Base-by-base conservation (phyloP, 768 basidiomycete species). In the Clavulina sp. region DNA sequence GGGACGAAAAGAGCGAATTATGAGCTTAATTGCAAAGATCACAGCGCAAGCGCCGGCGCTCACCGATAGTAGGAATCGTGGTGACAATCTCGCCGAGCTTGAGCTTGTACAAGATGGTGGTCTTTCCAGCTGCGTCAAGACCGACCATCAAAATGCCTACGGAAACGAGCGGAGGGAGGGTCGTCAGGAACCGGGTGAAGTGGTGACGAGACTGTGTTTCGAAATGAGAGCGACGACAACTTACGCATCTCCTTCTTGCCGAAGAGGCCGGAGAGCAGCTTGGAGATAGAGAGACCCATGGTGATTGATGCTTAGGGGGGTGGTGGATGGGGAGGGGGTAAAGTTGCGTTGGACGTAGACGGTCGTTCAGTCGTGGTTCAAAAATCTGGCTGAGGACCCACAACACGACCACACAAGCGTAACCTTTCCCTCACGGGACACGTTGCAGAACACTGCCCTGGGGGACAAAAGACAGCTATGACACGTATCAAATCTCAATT, bases 41-140 rank as follows among this genome's bases (percentile, higher is more conserved):
- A 18, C 23, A 53, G 34, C 5, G 18, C 18, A 52, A 41, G 24
- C 30, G 21, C 54, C 51, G 55, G 56, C 55, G 73, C 82, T 64
- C 61, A 92, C 93, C 93, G 70, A 99, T 97, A 64, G 95, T 97
- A 56, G 95, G 95, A 68, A 99, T 99, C 58, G 95, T 99, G 59
- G 95, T 97, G 67, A 99, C 95, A 69, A 97, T 97, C 75, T 99
- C 95, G 69, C 93, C 95, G 52, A 97, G 80, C 75, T 97, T 97
- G 65, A 97, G 76, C 75, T 97, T 99, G 78, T 95, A 99, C 60
- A 99, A 74, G 62, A 97, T 99, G 54, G 85, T 88, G 58, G 91
- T 95, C 71, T 96, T 95, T 73, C 92, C 92, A 60, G 93, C 93
- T 62, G 95, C 95, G 65, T 99, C 95, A 62, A 99, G 87, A 71